Percentiles rank a stretch among this genome's conserved stretches.
Conservation (phyloP, 257 asterid species). For the Penstemon davidsonii region DNA sequence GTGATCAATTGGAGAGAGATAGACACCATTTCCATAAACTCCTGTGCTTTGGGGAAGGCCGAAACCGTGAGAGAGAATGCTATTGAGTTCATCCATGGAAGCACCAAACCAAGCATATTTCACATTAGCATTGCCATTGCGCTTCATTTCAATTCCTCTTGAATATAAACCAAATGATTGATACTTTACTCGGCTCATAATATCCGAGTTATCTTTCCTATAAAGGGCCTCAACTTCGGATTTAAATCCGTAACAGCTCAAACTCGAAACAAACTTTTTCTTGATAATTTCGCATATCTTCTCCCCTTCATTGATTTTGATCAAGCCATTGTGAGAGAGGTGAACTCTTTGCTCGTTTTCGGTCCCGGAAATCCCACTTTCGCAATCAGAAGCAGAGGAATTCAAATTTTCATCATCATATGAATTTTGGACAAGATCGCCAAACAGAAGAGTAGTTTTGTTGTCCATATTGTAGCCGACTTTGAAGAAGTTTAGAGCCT, state of each 20-base stretch:
- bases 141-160: constrained; percentile 43
- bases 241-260: constrained; percentile 27
- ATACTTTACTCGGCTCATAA: constrained; percentile 36
- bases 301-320: constrained; percentile 31
- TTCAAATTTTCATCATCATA: neutral
- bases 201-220: constrained; percentile 28
- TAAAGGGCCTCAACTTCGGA: constrained; percentile 36
- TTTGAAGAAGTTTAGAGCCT: constrained; percentile 25
- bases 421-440: constrained; percentile 24
- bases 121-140: constrained; percentile 47
- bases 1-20: constrained; percentile 45
- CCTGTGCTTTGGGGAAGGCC: constrained; percentile 25
- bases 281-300: constrained; percentile 30
- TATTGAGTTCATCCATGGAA: constrained; percentile 37
- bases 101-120: constrained; percentile 62
- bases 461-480: constrained; percentile 15
- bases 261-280: constrained; percentile 37
- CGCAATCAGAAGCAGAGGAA: constrained; percentile 50
- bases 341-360: constrained; percentile 18
- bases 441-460: constrained; percentile 28
- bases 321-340: constrained; percentile 13
- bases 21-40: constrained; percentile 32
- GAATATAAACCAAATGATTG: constrained; percentile 38
- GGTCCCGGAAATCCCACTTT: constrained; percentile 43
- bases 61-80: constrained; percentile 43